Conservation (phyloP, 2,329 filamentous ascomycete species). For the Penicillium sp. region DNA sequence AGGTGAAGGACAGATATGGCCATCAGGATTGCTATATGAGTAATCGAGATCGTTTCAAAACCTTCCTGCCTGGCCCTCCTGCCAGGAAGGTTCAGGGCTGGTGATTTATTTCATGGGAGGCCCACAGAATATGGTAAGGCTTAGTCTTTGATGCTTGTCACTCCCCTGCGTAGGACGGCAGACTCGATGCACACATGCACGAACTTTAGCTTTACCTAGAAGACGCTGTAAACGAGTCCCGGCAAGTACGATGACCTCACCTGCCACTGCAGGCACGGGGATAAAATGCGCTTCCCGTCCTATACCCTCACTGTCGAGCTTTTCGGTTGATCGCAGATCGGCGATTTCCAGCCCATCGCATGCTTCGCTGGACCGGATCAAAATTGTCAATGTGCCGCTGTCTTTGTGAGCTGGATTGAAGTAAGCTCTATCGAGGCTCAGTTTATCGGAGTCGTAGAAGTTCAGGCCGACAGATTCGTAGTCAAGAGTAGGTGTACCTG, state of each 20-base stretch:
- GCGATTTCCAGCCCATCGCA: conserved; percentile 11
- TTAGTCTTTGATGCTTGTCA: neutral
- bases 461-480: conserved; percentile 5
- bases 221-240: conserved; percentile 11
- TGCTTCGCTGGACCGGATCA: neutral
- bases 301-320: conserved; percentile 3
- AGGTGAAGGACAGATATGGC: too few relatives aligned
- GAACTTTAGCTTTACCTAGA: neutral
- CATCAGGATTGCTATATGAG: too few relatives aligned
- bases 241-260: conserved; percentile 8
- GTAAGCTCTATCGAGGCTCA: neutral
- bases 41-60: too few relatives aligned
- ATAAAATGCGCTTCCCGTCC: conserved; percentile 8
- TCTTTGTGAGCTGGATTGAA: conserved; percentile 10
- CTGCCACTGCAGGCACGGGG: neutral
- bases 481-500: conserved; percentile 4
- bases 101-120: neutral
- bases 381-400: conserved; percentile 7
- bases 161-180: neutral
- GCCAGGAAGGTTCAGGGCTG: too few relatives aligned
- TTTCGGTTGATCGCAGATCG: conserved; percentile 5
- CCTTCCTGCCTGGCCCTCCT: too few relatives aligned
- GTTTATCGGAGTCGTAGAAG: neutral
- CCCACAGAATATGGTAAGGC: neutral
- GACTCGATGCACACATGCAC: conserved; percentile 12